phyloP scores from a whole-genome alignment of 441 rosid genomes.

The Erodium texanum region DNA sequence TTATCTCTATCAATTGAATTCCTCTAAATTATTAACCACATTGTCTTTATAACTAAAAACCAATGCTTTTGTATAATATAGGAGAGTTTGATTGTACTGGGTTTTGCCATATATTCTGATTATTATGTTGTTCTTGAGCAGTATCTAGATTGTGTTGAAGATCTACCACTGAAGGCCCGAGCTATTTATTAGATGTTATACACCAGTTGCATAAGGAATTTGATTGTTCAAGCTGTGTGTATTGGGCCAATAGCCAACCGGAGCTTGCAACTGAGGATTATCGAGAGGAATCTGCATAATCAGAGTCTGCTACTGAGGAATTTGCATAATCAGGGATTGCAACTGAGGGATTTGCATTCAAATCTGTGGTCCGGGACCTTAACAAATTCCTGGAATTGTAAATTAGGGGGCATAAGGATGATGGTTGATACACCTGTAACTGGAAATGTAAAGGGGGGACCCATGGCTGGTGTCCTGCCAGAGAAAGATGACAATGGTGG shows the following conservation, averaged over 20 bases:
- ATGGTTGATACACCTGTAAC: slow-evolving; percentile 64
- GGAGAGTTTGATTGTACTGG: not conserved
- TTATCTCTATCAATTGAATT: not conserved
- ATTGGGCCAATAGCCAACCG: slow-evolving; percentile 34
- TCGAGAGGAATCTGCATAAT: slow-evolving; percentile 16
- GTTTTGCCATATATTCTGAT: not conserved
- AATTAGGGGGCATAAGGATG: slow-evolving; percentile 37
- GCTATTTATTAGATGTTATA: slow-evolving; percentile 63
- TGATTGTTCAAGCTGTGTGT: slow-evolving; percentile 50
- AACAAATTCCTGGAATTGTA: slow-evolving; percentile 25
- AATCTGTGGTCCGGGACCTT: slow-evolving; percentile 19
- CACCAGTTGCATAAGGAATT: slow-evolving; percentile 47
- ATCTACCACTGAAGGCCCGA: slow-evolving; percentile 16
- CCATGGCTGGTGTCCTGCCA: slow-evolving; percentile 28
- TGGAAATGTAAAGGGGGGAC: slow-evolving; percentile 39
- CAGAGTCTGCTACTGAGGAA: no score
- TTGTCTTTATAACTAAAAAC: not conserved
- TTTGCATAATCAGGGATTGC: no score
- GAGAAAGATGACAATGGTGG: slow-evolving; percentile 68
- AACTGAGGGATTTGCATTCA: slow-evolving; percentile 20
- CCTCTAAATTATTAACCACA: not conserved
- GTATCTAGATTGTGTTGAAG: slow-evolving; percentile 16
- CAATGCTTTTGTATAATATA: not conserved
- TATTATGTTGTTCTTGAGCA: slow-evolving; percentile 8
- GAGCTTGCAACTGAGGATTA: slow-evolving; percentile 25